Evolutionary conservation across 2,329 filamentous ascomycete species (phyloP).

Genomic region (Sordariomycetes sp.): DNA sequence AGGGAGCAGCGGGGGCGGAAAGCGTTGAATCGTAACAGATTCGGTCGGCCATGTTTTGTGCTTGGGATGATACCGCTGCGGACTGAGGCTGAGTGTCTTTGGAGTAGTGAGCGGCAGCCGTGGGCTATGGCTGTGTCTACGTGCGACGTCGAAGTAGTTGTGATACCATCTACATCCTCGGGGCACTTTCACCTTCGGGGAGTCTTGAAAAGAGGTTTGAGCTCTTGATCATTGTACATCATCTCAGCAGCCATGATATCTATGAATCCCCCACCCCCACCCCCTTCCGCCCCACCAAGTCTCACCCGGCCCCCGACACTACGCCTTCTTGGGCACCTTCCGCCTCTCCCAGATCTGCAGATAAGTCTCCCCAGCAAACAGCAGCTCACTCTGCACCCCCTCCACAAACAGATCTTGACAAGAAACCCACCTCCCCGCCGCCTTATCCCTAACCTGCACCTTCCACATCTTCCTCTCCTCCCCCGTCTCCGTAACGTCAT

Average conservation of each 20-base stretch:
- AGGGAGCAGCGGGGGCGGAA: constrained; percentile 2
- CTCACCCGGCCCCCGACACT: constrained; percentile 23
- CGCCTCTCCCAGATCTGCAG: constrained; percentile 92
- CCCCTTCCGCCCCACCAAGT: not conserved
- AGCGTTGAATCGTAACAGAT: not conserved
- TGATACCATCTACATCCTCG: too few species aligned
- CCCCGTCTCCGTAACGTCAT: constrained; percentile 79
- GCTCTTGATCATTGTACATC: not conserved
- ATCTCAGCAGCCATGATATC: not conserved
- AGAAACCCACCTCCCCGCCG: constrained; percentile 77
- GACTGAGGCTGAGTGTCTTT: not conserved
- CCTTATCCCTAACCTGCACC: constrained; percentile 74
- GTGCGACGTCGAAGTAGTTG: too few species aligned
- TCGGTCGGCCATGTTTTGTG: not conserved
- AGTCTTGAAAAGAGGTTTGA: too few species aligned
- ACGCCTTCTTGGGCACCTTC: constrained; percentile 25
- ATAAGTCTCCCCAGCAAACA: constrained; percentile 91
- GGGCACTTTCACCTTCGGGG: too few species aligned
- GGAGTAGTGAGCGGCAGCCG: not conserved
- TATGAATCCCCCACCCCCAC: not conserved
- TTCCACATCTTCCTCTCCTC: constrained; percentile 89
- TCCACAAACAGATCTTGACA: constrained; percentile 92
- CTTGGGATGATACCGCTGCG: not conserved
- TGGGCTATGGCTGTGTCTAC: not conserved
- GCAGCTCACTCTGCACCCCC: constrained; percentile 71